phyloP scores from a whole-genome alignment of 768 basidiomycete species.

The Ramaria rubella region DNA sequence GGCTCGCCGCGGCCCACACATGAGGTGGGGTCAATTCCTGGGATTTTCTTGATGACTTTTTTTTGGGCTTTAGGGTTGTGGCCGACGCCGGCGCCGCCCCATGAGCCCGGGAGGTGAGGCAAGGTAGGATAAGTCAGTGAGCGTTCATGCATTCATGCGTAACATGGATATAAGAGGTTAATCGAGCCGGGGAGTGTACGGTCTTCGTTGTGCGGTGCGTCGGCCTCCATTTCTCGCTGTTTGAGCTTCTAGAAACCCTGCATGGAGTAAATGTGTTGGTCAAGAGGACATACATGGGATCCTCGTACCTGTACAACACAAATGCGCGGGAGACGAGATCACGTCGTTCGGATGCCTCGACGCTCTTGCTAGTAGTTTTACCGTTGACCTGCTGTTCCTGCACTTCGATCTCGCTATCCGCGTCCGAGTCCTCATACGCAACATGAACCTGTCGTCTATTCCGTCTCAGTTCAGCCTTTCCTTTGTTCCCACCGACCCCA shows the following conservation, averaged over 20 bases:
- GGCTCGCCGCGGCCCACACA: constrained; percentile 81
- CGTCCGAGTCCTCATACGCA: constrained; percentile 38
- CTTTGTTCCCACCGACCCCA: constrained; percentile 13
- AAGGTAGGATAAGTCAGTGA: neutral
- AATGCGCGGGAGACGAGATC: constrained; percentile 93
- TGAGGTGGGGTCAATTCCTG: constrained; percentile 70
- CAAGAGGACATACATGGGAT: neutral
- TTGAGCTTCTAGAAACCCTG: constrained; percentile 88
- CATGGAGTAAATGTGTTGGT: neutral
- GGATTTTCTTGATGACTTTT: constrained; percentile 70
- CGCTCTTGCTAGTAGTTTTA: constrained; percentile 43
- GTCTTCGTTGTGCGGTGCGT: constrained; percentile 84
- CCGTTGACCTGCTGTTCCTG: constrained; percentile 46
- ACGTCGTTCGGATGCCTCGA: constrained; percentile 77
- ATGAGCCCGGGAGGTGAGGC: constrained; percentile 75
- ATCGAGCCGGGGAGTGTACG: constrained; percentile 95
- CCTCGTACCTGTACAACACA: constrained; percentile 80
- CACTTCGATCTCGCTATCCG: constrained; percentile 60
- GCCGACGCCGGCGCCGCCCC: constrained; percentile 77
- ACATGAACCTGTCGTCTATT: constrained; percentile 28
- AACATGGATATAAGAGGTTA: constrained; percentile 26
- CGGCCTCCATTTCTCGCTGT: constrained; percentile 70
- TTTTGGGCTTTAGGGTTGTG: constrained; percentile 56
- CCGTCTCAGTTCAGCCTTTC: neutral
- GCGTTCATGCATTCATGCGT: neutral